A percentile compares a stretch with the other conserved stretches of the same genome.
These are phyloP conservation scores for Xylaria digitata DNA, from an alignment of 2,329 filamentous ascomycete genomes.

Conservation along the genomic window DNA sequence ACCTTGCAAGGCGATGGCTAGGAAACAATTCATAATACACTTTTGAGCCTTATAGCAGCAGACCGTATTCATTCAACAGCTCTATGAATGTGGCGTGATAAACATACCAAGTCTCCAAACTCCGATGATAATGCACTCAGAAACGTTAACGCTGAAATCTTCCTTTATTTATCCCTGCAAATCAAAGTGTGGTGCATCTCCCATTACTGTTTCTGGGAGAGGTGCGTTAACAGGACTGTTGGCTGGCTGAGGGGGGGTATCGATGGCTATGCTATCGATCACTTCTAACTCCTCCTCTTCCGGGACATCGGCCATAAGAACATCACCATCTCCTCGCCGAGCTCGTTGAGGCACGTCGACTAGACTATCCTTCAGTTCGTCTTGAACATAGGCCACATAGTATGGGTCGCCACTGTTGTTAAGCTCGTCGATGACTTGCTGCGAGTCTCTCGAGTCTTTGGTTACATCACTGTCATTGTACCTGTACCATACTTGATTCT, in stretches of 20 bases:
- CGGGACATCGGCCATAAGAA: slow-evolving; percentile 10
- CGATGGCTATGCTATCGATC: slow-evolving; percentile 47
- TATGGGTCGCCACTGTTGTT: slow-evolving; percentile 80
- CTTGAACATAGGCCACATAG: slow-evolving; percentile 84
- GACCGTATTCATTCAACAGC: background rate
- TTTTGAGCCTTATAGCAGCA: background rate
- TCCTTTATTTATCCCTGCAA: slow-evolving; percentile 18
- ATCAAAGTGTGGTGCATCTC: slow-evolving; percentile 17
- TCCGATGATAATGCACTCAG: slow-evolving; percentile 27
- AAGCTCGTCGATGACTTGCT: slow-evolving; percentile 75
- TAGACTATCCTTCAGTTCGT: slow-evolving; percentile 68
- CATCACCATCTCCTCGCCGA: slow-evolving; percentile 22
- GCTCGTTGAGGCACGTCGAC: slow-evolving; percentile 59
- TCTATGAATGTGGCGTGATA: slow-evolving; percentile 9
- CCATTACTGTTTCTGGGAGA: slow-evolving; percentile 23
- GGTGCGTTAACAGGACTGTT: slow-evolving; percentile 31
- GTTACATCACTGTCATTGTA: slow-evolving; percentile 92
- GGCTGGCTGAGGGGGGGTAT: slow-evolving; percentile 31
- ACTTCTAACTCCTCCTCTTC: slow-evolving; percentile 46
- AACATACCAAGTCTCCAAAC: slow-evolving; percentile 25
- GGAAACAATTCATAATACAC: background rate
- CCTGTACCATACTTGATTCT: slow-evolving; percentile 82
- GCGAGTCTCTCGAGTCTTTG: slow-evolving; percentile 69
- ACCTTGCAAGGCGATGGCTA: too few relatives aligned
- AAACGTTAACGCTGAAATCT: background rate